Evolutionary conservation across 108 stramenopile species (phyloP), one percentile per base, ranked within the genome.

Genomic region (Nitzschia sp.): DNA sequence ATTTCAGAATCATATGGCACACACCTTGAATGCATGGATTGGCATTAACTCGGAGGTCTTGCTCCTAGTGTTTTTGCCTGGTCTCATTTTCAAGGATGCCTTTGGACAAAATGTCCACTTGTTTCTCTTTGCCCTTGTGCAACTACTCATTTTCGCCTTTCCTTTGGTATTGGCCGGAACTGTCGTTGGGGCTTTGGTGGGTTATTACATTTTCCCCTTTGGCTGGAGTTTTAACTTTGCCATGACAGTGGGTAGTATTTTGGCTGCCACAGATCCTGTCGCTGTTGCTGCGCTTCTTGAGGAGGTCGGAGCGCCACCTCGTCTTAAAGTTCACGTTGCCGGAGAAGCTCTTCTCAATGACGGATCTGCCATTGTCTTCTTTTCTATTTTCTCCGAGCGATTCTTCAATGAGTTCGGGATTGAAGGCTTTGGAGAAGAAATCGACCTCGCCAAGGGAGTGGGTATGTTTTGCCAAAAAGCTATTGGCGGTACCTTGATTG

Each of bases 191-290:
- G 90, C 90, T 7, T 25, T 81, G 14, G 67, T 88, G 7, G 85
- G 65, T 0, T 70, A 73, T n/a, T 86, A 77, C 61, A 73, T 88
- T 51, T 74, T 91, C 51, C 86, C 86, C 8, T 88, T 76, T 46
- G 84, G 59, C 11, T 91, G 90, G 90, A 73, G 79, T 9, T 83
- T 71, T 19, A 65, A 76, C 60, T 57, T 88, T 1, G 72, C 80
- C 53, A 67, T 96, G 71, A 85, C 90, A 12, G 87, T 97, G 61
- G 97, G 96, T 38, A 66, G 83, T 26, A 96, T 98, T 46, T 69
- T 96, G 26, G 70, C 89, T 15, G 95, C 95, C 10, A 98, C 96
- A 5, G 97, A 98, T 68, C 97, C 97, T 0, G 93, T 95, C 0
- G 94, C 95, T 7, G 95, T 98, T 14, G 87, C 87, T 6, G 90